Percentiles rank a stretch among this genome's conserved stretches.
phyloP scores from a whole-genome alignment of 2,329 filamentous ascomycete genomes.

The Pseudogymnoascus sp. region DNA sequence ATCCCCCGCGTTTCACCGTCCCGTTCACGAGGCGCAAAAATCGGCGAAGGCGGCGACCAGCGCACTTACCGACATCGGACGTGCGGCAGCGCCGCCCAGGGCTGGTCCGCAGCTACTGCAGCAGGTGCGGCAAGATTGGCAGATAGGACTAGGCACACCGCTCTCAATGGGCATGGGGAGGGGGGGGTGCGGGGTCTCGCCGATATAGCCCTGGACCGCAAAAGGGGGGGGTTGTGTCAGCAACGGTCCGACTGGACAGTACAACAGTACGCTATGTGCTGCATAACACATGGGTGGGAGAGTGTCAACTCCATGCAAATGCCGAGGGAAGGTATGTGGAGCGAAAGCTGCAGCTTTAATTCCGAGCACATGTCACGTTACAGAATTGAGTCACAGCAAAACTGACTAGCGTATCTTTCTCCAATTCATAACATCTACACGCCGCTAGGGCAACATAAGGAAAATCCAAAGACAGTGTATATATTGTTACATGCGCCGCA shows the following conservation, averaged over 20 bases:
- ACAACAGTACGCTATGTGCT: neutral
- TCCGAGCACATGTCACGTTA: constrained; percentile 3
- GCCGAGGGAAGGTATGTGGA: neutral
- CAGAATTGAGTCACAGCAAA: constrained; percentile 3
- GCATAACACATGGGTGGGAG: neutral
- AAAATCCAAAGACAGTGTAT: constrained; percentile 7
- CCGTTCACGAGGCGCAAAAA: neutral
- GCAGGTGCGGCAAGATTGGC: neutral
- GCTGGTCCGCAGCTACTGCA: neutral
- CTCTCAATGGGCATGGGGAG: constrained; percentile 2
- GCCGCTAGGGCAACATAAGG: constrained; percentile 7
- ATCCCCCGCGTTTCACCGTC: neutral
- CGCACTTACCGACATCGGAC: neutral
- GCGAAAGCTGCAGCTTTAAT: neutral
- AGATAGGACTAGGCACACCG: neutral
- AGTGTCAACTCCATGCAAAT: neutral
- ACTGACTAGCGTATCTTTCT: constrained; percentile 6
- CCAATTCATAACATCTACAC: constrained; percentile 6
- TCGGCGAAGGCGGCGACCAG: neutral
- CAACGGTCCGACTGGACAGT: neutral
- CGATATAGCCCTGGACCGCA: neutral
- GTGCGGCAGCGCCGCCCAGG: neutral
- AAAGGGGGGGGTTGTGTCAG: neutral
- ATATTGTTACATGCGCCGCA: constrained; percentile 4
- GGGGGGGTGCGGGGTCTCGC: neutral